phyloP scores from a whole-genome alignment of 176 grass and related monocot species.

The Alloteropsis semialata region DNA sequence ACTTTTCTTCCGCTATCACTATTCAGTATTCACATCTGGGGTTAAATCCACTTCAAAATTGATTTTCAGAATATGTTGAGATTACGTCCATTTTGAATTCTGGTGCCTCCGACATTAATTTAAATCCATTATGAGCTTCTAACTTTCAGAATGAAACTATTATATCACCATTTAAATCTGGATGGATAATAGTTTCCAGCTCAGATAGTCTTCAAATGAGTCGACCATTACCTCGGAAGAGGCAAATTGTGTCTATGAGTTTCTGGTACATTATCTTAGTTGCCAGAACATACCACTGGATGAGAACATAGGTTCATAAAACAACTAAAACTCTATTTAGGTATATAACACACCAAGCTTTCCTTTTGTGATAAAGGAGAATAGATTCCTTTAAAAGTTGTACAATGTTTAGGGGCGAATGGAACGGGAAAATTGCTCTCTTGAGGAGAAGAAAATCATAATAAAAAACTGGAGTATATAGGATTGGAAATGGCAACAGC shows the following conservation, averaged over 20 bases:
- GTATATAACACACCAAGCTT: neutral
- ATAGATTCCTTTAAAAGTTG: neutral
- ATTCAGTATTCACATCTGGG: neutral
- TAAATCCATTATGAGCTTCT: neutral
- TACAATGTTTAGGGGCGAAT: neutral
- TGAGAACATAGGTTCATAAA: neutral
- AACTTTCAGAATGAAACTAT: neutral
- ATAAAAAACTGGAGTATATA: slow-evolving; percentile 7
- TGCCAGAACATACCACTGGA: neutral
- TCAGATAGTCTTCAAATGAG: neutral
- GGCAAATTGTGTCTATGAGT: neutral
- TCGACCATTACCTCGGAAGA: neutral
- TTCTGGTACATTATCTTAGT: neutral
- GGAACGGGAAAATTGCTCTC: neutral
- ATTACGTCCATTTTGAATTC: neutral
- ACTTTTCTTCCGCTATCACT: neutral
- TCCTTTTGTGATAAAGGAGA: slow-evolving; percentile 7
- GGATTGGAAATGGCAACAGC: neutral
- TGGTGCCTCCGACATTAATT: neutral
- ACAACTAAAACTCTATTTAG: slow-evolving; percentile 11
- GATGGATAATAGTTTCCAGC: neutral
- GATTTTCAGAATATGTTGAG: neutral
- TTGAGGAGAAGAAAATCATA: neutral
- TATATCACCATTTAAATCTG: neutral
- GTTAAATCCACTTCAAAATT: neutral